These are phyloP conservation scores for Datisca glomerata DNA, from an alignment of 306 rosid species.

Conservation along the genomic window DNA sequence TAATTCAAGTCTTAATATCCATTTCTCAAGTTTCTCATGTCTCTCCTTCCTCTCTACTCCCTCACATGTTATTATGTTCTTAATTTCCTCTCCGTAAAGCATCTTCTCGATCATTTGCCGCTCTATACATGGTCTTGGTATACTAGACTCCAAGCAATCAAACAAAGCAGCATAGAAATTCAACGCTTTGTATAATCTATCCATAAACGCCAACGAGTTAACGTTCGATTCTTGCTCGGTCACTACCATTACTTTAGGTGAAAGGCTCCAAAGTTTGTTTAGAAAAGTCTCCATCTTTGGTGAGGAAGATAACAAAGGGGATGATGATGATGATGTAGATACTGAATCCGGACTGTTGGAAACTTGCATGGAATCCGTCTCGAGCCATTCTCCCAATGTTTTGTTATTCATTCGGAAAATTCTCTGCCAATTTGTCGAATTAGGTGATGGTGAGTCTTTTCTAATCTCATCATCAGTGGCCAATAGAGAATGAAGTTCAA, in stretches of 20 bases:
- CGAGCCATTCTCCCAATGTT: constrained; percentile 59
- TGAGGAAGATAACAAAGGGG: constrained; percentile 41
- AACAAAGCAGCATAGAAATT: constrained; percentile 59
- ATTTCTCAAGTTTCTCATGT: constrained; percentile 67
- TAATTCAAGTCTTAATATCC: constrained; percentile 49
- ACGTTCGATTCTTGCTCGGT: constrained; percentile 91
- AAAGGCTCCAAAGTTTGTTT: constrained; percentile 32
- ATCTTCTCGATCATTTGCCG: constrained; percentile 56
- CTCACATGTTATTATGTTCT: constrained; percentile 72
- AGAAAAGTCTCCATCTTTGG: constrained; percentile 65
- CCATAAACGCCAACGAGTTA: constrained; percentile 49
- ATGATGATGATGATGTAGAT: constrained; percentile 42
- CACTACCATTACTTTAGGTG: constrained; percentile 57
- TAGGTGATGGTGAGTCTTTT: constrained; percentile 40
- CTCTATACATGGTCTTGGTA: constrained; percentile 38
- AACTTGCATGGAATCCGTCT: constrained; percentile 42
- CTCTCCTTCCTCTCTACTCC: constrained; percentile 64
- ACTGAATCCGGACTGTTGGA: constrained; percentile 43
- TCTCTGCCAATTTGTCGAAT: constrained; percentile 32
- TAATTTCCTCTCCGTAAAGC: constrained; percentile 70
- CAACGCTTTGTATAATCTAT: constrained; percentile 46
- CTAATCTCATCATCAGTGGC: constrained; percentile 58
- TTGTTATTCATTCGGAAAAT: constrained; percentile 33
- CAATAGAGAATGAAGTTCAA: constrained; percentile 67
- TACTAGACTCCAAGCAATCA: constrained; percentile 71